Evolutionary conservation across 257 asterid genomes (phyloP).

Genomic region (Ilex aquifolium): DNA sequence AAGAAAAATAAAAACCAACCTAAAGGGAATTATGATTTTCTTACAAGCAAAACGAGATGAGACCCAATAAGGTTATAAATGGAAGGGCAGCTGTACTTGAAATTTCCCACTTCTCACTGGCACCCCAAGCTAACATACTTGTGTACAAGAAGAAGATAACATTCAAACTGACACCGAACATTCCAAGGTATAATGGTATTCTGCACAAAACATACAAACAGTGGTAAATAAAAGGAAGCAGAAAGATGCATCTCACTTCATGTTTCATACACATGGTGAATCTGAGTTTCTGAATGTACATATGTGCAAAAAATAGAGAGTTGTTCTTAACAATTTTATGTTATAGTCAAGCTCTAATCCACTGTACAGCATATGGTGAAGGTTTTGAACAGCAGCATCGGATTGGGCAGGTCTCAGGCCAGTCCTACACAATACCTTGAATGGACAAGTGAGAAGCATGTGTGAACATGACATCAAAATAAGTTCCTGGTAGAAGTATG

Average conservation of each 20-base stretch:
- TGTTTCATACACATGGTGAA: too few species aligned
- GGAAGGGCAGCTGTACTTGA: slow-evolving; percentile 49
- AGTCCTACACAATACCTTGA: too few species aligned
- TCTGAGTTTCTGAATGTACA: too few species aligned
- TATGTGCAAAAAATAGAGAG: too few species aligned
- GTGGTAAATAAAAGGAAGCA: background rate
- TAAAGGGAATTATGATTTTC: slow-evolving; percentile 8
- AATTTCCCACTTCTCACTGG: slow-evolving; percentile 47
- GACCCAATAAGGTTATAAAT: slow-evolving; percentile 38
- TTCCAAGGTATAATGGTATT: slow-evolving; percentile 47
- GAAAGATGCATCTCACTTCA: background rate
- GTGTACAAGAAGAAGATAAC: slow-evolving; percentile 38
- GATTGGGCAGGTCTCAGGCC: too few species aligned
- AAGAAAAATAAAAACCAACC: background rate
- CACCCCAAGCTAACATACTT: slow-evolving; percentile 42
- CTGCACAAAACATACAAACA: slow-evolving; percentile 27
- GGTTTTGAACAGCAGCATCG: too few species aligned
- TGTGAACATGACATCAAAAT: too few species aligned
- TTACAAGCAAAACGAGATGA: slow-evolving; percentile 52
- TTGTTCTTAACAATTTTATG: too few species aligned
- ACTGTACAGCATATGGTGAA: too few species aligned
- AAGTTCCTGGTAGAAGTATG: too few species aligned
- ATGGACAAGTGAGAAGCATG: too few species aligned
- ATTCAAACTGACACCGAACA: slow-evolving; percentile 45
- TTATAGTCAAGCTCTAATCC: too few species aligned